A percentile compares a stretch with the other conserved stretches of the same genome.
phyloP scores from a whole-genome alignment of 2,329 filamentous ascomycete species.

The Tolypocladium album region DNA sequence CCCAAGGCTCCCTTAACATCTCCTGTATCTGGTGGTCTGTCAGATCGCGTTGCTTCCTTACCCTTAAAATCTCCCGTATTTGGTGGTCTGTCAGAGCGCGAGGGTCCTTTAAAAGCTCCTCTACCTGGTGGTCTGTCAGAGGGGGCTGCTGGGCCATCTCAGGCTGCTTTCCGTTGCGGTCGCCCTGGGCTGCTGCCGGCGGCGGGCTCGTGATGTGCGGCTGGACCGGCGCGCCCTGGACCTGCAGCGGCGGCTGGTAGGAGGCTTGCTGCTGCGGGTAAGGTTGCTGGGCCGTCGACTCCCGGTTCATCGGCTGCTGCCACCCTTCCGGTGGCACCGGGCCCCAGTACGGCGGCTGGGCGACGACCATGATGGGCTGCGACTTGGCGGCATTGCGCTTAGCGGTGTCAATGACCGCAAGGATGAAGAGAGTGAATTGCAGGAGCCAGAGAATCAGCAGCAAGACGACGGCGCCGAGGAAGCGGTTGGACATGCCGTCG shows the following conservation, averaged over 20 bases:
- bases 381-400: slow-evolving; percentile 3
- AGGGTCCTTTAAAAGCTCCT: too few relatives aligned
- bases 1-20: background rate
- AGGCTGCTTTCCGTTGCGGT: background rate
- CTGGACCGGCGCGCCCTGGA: background rate
- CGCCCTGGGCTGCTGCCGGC: background rate
- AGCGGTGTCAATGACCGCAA: slow-evolving; percentile 12
- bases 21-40: too few relatives aligned
- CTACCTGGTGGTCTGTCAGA: too few relatives aligned
- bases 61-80: too few relatives aligned
- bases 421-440: slow-evolving; percentile 7
- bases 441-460: background rate
- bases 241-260: background rate
- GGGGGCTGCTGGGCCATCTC: background rate
- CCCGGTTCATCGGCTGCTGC: background rate
- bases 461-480: background rate
- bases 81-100: too few relatives aligned
- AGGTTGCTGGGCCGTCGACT: background rate
- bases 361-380: background rate
- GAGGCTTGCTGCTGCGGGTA: background rate
- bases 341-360: background rate
- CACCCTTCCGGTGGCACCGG: background rate
- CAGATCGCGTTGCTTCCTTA: too few relatives aligned
- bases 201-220: background rate
- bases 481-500: background rate